A percentile compares a stretch with the other conserved stretches of the same genome.
Evolutionary conservation across 768 basidiomycete genomes (phyloP).

Genomic region (Naganishia vaughanmartiniae): DNA sequence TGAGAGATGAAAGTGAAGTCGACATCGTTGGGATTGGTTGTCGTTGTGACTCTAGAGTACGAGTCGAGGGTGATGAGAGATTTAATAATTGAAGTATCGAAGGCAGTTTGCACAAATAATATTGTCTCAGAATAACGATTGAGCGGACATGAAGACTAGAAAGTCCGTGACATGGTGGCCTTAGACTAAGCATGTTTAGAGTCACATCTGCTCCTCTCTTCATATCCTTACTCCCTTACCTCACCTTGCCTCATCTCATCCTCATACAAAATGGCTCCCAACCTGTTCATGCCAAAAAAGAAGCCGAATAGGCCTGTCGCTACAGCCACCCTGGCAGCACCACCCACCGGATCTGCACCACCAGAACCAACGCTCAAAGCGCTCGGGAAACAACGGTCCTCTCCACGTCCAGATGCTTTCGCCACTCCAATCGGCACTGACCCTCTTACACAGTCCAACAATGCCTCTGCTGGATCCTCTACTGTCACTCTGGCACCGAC

Average conservation of each 20-base stretch:
- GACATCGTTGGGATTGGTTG: background rate
- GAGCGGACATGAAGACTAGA: too few relatives aligned
- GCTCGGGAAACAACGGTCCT: slow-evolving; percentile 18
- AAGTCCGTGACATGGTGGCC: background rate
- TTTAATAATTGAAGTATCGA: too few relatives aligned
- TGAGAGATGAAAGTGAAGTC: slow-evolving; percentile 7
- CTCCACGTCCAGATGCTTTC: background rate
- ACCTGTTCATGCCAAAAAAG: slow-evolving; percentile 27
- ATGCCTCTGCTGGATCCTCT: background rate
- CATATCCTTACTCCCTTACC: background rate
- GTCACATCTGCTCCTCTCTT: background rate
- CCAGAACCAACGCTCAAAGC: slow-evolving; percentile 8
- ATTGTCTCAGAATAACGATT: too few relatives aligned
- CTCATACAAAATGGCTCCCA: background rate
- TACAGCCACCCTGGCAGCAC: background rate
- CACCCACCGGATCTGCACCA: background rate
- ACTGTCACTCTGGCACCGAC: background rate
- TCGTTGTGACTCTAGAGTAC: background rate
- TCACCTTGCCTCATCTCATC: background rate
- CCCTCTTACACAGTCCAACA: background rate
- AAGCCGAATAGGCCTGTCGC: background rate
- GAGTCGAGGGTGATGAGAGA: too few relatives aligned
- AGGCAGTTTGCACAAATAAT: too few relatives aligned
- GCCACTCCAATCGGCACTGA: background rate
- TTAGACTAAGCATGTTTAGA: too few relatives aligned